These are phyloP conservation scores for Sabuloglossum arenarium DNA, from an alignment of 495 filamentous ascomycete species.

Conservation along the genomic window DNA sequence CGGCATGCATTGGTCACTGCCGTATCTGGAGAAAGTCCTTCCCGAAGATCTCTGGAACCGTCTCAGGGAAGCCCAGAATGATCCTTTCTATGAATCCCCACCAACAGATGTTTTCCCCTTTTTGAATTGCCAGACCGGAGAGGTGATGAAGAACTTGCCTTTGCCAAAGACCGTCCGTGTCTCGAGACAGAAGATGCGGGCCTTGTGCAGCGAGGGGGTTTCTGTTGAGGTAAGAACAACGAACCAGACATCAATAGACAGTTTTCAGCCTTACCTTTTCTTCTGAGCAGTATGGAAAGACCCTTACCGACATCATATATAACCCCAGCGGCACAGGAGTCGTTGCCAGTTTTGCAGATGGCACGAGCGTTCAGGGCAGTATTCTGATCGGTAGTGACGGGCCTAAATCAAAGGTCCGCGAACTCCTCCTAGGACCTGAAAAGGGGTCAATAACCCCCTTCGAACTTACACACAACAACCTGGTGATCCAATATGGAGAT, in stretches of 20 bases:
- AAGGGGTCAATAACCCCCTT: neutral
- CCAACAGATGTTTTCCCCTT: neutral
- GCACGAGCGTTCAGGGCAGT: slow-evolving; percentile 5
- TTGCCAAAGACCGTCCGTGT: slow-evolving; percentile 2
- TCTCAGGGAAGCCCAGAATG: neutral
- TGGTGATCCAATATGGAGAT: slow-evolving; percentile 7
- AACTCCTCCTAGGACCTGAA: slow-evolving; percentile 4
- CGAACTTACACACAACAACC: slow-evolving; percentile 2
- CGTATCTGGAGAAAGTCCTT: neutral
- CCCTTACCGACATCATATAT: slow-evolving; percentile 3
- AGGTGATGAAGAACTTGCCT: slow-evolving; percentile 5
- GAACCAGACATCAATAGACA: no score
- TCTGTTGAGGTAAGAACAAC: neutral
- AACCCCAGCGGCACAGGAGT: slow-evolving; percentile 2
- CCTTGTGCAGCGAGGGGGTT: slow-evolving; percentile 2
- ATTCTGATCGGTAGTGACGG: slow-evolving; percentile 12
- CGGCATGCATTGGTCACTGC: neutral
- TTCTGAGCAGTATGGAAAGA: slow-evolving; percentile 7
- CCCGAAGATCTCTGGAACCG: neutral
- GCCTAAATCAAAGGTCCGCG: slow-evolving; percentile 8
- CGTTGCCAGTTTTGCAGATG: slow-evolving; percentile 10
- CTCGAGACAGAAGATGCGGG: slow-evolving; percentile 6
- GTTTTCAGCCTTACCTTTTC: neutral
- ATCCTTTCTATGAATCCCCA: neutral
- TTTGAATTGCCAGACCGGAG: slow-evolving; percentile 8